These are phyloP conservation scores for Tetrastigma voinierianum DNA, from an alignment of 164 flowering plant species.

Conservation along the genomic window DNA sequence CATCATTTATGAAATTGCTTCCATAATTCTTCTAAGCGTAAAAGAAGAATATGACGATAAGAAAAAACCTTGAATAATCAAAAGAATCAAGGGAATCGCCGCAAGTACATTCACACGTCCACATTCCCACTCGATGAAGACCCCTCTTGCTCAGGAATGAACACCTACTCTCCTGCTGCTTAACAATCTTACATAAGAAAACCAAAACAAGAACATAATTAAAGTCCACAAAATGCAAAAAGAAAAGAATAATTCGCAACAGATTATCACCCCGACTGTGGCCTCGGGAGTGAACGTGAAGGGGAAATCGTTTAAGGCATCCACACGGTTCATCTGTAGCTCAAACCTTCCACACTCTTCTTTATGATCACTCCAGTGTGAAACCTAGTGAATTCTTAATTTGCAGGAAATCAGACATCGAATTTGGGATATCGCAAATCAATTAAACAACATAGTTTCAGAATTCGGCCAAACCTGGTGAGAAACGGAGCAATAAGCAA, in stretches of 20 bases:
- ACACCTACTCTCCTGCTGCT: conserved; percentile 57
- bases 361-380: conserved; percentile 74
- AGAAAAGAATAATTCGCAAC: background rate
- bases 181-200: conserved; percentile 34
- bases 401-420: background rate
- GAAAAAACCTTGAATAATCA: conserved; percentile 39
- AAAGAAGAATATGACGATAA: background rate
- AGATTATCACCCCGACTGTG: conserved; percentile 45
- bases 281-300: conserved; percentile 67
- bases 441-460: too few species aligned
- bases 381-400: conserved; percentile 32
- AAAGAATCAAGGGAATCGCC: conserved; percentile 28
- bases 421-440: too few species aligned
- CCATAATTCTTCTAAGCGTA: too few species aligned
- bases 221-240: background rate
- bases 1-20: too few species aligned
- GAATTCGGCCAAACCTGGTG: conserved; percentile 54
- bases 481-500: conserved; percentile 78
- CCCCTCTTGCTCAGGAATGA: conserved; percentile 57
- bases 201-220: conserved; percentile 3
- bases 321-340: conserved; percentile 58
- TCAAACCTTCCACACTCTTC: conserved; percentile 81
- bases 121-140: conserved; percentile 72
- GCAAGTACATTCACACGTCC: conserved; percentile 77
- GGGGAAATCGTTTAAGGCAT: conserved; percentile 66